Conservation (phyloP, 495 filamentous ascomycete species). For the Tuber umbilicatum region DNA sequence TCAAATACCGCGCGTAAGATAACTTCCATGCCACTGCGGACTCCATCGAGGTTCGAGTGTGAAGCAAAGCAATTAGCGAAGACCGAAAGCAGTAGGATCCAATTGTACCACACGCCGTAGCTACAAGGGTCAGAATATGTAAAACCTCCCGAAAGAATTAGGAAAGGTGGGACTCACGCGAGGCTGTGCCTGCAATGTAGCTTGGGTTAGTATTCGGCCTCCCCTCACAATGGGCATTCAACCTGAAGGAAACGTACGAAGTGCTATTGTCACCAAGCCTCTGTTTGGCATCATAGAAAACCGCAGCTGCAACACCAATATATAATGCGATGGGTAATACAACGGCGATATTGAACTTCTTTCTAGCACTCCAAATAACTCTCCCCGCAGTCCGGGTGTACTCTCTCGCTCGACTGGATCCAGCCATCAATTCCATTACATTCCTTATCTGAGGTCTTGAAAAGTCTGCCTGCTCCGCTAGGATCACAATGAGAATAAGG, state of each 20-base stretch:
- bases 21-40: conserved; percentile 32
- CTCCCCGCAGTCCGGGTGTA: conserved; percentile 35
- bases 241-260: conserved; percentile 24
- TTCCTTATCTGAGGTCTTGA: conserved; percentile 16
- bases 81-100: conserved; percentile 39
- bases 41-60: conserved; percentile 37
- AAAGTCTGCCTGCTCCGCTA: conserved; percentile 33
- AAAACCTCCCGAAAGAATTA: background rate
- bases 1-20: conserved; percentile 34
- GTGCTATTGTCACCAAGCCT: conserved; percentile 39
- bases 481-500: conserved; percentile 36
- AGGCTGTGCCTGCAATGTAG: conserved; percentile 33
- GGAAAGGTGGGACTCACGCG: conserved; percentile 23
- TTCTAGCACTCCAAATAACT: conserved; percentile 38
- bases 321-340: conserved; percentile 37
- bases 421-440: conserved; percentile 32
- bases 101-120: conserved; percentile 41
- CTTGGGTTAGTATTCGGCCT: conserved; percentile 16
- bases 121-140: conserved; percentile 6
- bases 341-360: conserved; percentile 39
- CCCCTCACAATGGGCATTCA: conserved; percentile 2
- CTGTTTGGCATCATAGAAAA: conserved; percentile 40
- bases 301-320: conserved; percentile 38
- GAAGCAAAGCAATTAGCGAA: conserved; percentile 41
- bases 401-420: conserved; percentile 27